Conservation (phyloP, 257 asterid species). For the Forsythia viridissima region DNA sequence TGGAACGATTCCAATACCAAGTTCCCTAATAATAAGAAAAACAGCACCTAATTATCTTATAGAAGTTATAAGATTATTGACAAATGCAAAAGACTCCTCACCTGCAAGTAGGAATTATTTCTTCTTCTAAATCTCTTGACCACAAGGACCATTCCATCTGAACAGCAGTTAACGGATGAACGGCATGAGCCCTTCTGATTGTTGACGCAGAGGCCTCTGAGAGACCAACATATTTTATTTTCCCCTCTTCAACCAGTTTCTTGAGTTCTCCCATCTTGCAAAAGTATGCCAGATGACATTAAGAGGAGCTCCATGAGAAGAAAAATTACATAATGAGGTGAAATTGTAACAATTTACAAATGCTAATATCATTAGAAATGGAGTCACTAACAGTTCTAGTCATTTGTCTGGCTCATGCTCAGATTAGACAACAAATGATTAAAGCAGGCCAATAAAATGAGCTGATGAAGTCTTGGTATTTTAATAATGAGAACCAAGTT, state of each 20-base stretch:
- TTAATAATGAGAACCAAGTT: too few species aligned
- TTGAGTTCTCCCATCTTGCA: constrained; percentile 31
- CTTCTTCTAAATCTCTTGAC: constrained; percentile 37
- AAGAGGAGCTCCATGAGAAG: background rate
- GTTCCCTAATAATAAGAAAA: constrained; percentile 15
- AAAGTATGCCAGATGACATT: background rate
- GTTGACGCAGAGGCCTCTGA: constrained; percentile 39
- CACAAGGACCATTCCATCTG: constrained; percentile 41
- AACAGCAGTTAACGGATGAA: constrained; percentile 40
- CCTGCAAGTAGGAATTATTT: constrained; percentile 42
- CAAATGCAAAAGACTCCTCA: background rate
- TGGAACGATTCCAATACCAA: constrained; percentile 22
- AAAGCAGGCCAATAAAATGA: background rate
- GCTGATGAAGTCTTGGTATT: background rate
- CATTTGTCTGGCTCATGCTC: background rate
- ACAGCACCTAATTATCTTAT: background rate
- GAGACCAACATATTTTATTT: constrained; percentile 31
- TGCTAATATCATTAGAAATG: background rate
- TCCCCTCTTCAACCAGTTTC: constrained; percentile 30
- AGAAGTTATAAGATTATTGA: background rate
- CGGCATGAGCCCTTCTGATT: constrained; percentile 40
- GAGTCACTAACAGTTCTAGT: background rate
- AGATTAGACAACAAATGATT: background rate
- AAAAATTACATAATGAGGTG: background rate
- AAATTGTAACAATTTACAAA: too few species aligned